Percentiles rank a stretch among this genome's conserved stretches.
phyloP scores from a whole-genome alignment of 371 early-diverging fungal genomes.

The Chytridiales sp. region DNA sequence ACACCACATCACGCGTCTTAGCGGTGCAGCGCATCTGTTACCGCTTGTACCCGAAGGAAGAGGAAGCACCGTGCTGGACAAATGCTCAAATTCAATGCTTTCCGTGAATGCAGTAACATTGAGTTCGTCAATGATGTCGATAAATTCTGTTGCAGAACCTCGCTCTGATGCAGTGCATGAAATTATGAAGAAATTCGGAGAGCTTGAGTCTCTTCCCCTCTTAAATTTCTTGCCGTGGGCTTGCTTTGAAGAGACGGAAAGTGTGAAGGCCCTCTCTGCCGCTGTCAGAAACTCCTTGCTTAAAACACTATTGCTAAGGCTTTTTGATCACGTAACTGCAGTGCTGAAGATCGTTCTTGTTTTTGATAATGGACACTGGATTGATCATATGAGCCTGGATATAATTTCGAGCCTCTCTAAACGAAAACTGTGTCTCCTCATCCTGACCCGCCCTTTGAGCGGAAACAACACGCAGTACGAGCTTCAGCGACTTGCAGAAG shows the following conservation, averaged over 20 bases:
- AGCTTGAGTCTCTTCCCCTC: conserved; percentile 3
- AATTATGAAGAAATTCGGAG: conserved; percentile 10
- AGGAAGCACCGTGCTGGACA: no score
- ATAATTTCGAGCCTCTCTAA: neutral
- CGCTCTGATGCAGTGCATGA: neutral
- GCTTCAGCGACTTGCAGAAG: neutral
- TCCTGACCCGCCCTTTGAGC: neutral
- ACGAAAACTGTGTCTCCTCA: neutral
- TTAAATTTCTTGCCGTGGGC: conserved; percentile 10
- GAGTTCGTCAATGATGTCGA: no score
- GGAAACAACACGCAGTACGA: neutral
- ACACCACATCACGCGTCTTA: no score
- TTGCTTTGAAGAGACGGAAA: conserved; percentile 1
- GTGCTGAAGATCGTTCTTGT: neutral
- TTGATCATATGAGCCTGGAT: conserved; percentile 4
- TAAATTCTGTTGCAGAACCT: neutral
- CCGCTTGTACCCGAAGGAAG: no score
- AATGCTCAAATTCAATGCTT: no score
- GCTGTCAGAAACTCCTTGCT: neutral
- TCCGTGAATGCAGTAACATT: neutral
- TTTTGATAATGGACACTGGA: conserved; percentile 12
- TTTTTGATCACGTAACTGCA: neutral
- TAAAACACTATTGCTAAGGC: neutral
- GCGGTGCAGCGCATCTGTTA: no score
- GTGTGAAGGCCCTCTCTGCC: neutral